Evolutionary conservation across 768 basidiomycete genomes (phyloP).

Genomic region (Kwoniella mangroviensis): DNA sequence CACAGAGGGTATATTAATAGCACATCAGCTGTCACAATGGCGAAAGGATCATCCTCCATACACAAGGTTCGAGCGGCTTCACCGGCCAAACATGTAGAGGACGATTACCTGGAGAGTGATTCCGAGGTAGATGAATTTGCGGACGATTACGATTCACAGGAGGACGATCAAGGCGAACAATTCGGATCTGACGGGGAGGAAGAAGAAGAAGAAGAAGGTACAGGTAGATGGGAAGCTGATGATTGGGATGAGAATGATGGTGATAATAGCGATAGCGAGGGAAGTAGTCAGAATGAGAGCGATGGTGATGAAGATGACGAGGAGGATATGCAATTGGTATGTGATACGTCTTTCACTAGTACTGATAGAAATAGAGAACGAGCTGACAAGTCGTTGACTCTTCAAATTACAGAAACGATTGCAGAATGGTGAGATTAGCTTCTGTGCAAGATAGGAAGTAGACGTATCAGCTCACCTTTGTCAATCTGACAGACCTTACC

Average conservation of each 20-base stretch:
- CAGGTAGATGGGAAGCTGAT: slow-evolving; percentile 43
- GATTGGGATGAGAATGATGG: slow-evolving; percentile 48
- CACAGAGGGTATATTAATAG: no score
- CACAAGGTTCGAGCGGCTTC: background rate
- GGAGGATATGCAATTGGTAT: slow-evolving; percentile 20
- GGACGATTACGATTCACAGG: slow-evolving; percentile 29
- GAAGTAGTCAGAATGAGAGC: slow-evolving; percentile 21
- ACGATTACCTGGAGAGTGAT: slow-evolving; percentile 44
- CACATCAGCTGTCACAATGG: slow-evolving; percentile 2
- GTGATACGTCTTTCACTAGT: background rate
- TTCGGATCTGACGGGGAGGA: slow-evolving; percentile 17
- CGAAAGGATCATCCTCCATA: slow-evolving; percentile 14
- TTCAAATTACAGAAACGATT: slow-evolving; percentile 27
- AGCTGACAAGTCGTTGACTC: background rate
- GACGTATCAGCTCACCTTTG: slow-evolving; percentile 1
- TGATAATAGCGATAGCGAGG: slow-evolving; percentile 19
- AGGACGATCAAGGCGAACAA: slow-evolving; percentile 31
- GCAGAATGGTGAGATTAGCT: slow-evolving; percentile 38
- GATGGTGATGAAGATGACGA: slow-evolving; percentile 26
- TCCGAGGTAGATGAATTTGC: slow-evolving; percentile 57
- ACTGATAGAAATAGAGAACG: background rate
- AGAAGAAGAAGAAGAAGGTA: slow-evolving; percentile 42
- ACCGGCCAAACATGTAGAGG: slow-evolving; percentile 21
- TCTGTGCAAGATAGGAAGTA: no score
- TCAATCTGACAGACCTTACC: slow-evolving; percentile 10